Conservation (phyloP, 768 basidiomycete genomes). For the Grammothele lineata region DNA sequence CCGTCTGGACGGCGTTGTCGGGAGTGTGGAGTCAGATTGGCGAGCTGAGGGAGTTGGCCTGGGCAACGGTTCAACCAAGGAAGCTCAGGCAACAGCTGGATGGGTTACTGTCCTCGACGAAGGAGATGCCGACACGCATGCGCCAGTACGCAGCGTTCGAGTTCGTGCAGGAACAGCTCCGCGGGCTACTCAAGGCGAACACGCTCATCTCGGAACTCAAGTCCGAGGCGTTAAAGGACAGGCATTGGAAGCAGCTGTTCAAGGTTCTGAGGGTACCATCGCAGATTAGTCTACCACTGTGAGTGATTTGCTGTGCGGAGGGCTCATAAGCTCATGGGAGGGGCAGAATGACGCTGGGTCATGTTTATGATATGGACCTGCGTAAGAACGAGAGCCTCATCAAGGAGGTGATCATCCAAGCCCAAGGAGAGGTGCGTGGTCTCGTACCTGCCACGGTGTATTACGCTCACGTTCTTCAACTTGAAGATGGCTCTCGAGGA, state of each 20-base stretch:
- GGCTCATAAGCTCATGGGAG: conserved; percentile 4
- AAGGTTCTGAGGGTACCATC: conserved; percentile 76
- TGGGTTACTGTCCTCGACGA: conserved; percentile 84
- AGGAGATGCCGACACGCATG: conserved; percentile 99
- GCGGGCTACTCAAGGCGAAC: conserved; percentile 86
- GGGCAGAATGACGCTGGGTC: conserved; percentile 85
- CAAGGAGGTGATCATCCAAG: conserved; percentile 94
- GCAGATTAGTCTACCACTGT: conserved; percentile 75
- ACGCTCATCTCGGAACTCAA: conserved; percentile 88
- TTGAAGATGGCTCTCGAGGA: conserved; percentile 90
- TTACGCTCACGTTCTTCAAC: conserved; percentile 3
- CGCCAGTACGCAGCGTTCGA: conserved; percentile 98
- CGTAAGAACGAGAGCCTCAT: conserved; percentile 89
- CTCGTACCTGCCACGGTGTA: conserved; percentile 5
- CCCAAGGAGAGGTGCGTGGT: conserved; percentile 82
- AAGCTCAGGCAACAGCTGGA: conserved; percentile 95
- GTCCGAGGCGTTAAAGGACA: conserved; percentile 94
- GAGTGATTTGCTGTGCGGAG: conserved; percentile 16
- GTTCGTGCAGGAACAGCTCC: conserved; percentile 90
- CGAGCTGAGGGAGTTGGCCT: conserved; percentile 82
- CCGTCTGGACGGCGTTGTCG: conserved; percentile 97
- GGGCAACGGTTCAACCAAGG: conserved; percentile 91
- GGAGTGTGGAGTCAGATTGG: conserved; percentile 94
- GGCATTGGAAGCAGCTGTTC: conserved; percentile 98
- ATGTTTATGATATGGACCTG: conserved; percentile 95